Conservation (phyloP, 164 flowering plant species). For the Piper betle region DNA sequence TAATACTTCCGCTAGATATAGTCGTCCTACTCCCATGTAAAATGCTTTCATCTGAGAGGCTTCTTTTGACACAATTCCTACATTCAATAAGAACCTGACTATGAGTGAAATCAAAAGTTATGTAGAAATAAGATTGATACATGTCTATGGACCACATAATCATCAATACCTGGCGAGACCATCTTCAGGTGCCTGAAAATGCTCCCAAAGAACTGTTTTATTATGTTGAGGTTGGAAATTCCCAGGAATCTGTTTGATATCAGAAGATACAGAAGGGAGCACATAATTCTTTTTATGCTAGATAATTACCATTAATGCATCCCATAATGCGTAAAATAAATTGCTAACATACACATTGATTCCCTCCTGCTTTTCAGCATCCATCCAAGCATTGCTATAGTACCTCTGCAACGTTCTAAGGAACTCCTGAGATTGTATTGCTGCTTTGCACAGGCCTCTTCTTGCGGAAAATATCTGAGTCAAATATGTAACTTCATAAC, state of each 20-base stretch:
- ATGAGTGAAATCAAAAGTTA: too few species aligned
- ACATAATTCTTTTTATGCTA: not conserved
- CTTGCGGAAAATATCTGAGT: slow-evolving; percentile 72
- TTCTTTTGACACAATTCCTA: slow-evolving; percentile 49
- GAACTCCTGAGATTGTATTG: slow-evolving; percentile 80
- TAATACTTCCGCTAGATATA: slow-evolving; percentile 16
- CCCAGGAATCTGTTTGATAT: slow-evolving; percentile 56
- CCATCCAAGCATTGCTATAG: slow-evolving; percentile 85
- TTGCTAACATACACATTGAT: slow-evolving; percentile 66
- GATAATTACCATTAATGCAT: too few species aligned
- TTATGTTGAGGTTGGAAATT: slow-evolving; percentile 77
- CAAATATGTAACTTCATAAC: too few species aligned
- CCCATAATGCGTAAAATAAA: not conserved
- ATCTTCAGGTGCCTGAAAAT: slow-evolving; percentile 17
- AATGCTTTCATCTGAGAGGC: slow-evolving; percentile 81
- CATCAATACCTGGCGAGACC: slow-evolving; percentile 40
- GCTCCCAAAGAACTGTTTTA: slow-evolving; percentile 77
- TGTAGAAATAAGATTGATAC: too few species aligned
- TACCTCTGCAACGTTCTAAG: slow-evolving; percentile 77
- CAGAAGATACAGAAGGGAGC: not conserved
- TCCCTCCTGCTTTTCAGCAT: slow-evolving; percentile 91
- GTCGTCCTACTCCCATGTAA: slow-evolving; percentile 38
- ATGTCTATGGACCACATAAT: too few species aligned
- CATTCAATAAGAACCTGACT: slow-evolving; percentile 15
- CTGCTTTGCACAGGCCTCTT: slow-evolving; percentile 92